These are phyloP conservation scores for Amauroascus niger DNA, from an alignment of 2,329 filamentous ascomycete species.

Conservation along the genomic window DNA sequence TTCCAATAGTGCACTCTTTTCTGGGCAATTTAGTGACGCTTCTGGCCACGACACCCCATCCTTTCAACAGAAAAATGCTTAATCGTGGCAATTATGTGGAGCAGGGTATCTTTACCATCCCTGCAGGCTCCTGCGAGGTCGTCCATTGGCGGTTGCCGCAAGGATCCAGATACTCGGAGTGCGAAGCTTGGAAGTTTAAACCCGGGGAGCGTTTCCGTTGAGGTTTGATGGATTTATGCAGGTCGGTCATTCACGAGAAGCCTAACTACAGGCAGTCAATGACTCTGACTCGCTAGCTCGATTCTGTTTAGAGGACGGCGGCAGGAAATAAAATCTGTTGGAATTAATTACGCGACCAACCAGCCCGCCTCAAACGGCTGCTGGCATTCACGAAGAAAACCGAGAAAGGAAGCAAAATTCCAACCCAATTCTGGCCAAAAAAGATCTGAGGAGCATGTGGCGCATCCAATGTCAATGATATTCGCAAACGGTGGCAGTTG, in stretches of 20 bases:
- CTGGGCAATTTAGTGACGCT: slow-evolving; percentile 4
- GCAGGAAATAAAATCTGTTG: too few species aligned
- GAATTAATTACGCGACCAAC: too few species aligned
- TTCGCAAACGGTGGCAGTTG: neutral
- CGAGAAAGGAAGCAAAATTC: neutral
- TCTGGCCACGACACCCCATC: slow-evolving; percentile 8
- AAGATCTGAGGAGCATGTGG: neutral
- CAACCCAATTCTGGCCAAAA: too few species aligned
- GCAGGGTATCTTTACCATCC: neutral
- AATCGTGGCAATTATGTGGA: slow-evolving; percentile 2
- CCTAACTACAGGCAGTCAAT: too few species aligned
- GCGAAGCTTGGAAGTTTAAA: neutral
- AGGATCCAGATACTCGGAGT: neutral
- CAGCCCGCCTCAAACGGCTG: too few species aligned
- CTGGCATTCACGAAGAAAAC: neutral
- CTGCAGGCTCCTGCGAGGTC: neutral
- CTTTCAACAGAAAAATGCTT: slow-evolving; percentile 3
- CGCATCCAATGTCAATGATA: neutral
- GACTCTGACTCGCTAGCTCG: too few species aligned
- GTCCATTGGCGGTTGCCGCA: neutral
- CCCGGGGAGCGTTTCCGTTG: neutral
- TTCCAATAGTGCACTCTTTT: slow-evolving; percentile 3
- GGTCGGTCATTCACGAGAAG: too few species aligned
- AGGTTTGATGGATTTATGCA: neutral
- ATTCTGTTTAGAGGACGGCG: too few species aligned